Base-by-base conservation (phyloP, 495 filamentous ascomycete genomes). In the Hyaloscypha bicolor region DNA sequence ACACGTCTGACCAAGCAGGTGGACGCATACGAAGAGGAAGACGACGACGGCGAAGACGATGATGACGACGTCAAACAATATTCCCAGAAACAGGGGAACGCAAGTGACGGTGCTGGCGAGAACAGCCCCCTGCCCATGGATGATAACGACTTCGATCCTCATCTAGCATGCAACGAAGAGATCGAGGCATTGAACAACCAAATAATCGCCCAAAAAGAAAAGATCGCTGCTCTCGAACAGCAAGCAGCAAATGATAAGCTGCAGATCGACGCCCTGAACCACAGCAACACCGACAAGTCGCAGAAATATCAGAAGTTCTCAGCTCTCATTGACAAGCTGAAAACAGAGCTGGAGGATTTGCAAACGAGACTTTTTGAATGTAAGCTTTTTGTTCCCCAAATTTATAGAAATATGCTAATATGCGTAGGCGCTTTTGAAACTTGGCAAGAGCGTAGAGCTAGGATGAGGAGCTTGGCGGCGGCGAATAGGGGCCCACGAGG, bases 381-480 rank as follows among this genome's bases (percentile, higher is more conserved):
- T 56, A 31, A 56, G 53, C 35, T 56, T 9, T 30, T n/a, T 30
- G 19, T 48, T 19, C 16, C 42, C 42, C 6, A 6, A 8, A 8
- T 53, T 53, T 8, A n/a, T 8, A 6, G 3, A n/a, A n/a, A 53
- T 11, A 25, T 6, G 22, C 53, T 29, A 56, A 25, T 29, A 12
- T 29, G 4, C 21, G 22, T 30, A 56, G 53, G 53, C 29, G 8
- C 4, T 22, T n/a, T 6, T 11, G 60, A 62, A 51, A 62, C 60
- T 11, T 62, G 60, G 60, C 60, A 62, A 62, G n/a, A 45, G 14
- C 60, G 60, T 12, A 14, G 60, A 19, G 22, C 6, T 12, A 56
- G 53, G 19, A 31, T 56, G 53, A 6, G 53, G 29, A 29, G 9
- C 5, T 3, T 11, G 29, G 53, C 53, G 16, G 53, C 53, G 6